These are phyloP conservation scores for Pyricularia pennisetigena DNA, from an alignment of 2,329 filamentous ascomycete species.

Conservation along the genomic window DNA sequence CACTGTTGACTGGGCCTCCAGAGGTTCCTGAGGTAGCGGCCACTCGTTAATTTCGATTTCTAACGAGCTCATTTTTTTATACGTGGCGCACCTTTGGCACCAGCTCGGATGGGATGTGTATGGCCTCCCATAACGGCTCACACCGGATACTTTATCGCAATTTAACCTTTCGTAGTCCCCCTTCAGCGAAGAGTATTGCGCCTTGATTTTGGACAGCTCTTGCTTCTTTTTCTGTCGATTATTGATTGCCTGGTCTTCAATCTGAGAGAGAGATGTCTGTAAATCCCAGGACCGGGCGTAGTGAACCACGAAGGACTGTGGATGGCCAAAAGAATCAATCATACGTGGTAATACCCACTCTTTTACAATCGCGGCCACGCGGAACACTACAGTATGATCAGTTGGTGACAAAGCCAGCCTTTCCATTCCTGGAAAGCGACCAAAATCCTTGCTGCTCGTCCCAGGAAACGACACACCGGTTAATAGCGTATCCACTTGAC, in stretches of 20 bases:
- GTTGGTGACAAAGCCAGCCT: too few species aligned
- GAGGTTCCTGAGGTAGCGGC: constrained; percentile 33
- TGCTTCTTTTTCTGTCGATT: constrained; percentile 18
- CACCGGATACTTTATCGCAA: constrained; percentile 6
- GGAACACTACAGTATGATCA: too few species aligned
- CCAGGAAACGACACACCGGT: too few species aligned
- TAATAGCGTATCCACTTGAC: too few species aligned
- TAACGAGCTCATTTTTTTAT: constrained; percentile 20
- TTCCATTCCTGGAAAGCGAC: too few species aligned
- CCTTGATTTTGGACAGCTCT: constrained; percentile 21
- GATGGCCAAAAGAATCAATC: constrained; percentile 21
- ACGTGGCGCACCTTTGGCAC: constrained; percentile 27
- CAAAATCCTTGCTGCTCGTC: too few species aligned
- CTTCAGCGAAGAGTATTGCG: constrained; percentile 19
- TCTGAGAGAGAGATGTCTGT: constrained; percentile 22
- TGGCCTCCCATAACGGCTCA: background rate
- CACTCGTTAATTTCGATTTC: constrained; percentile 42
- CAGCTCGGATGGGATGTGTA: background rate
- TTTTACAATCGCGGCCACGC: too few species aligned
- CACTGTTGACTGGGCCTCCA: too few species aligned
- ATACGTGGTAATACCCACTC: too few species aligned
- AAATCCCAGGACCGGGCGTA: constrained; percentile 32
- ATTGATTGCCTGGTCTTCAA: constrained; percentile 25
- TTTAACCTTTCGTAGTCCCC: background rate
- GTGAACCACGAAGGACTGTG: constrained; percentile 35